Percentiles rank a stretch among this genome's conserved stretches.
phyloP scores from a whole-genome alignment of 2,329 filamentous ascomycete genomes.

The Beauveria australis region DNA sequence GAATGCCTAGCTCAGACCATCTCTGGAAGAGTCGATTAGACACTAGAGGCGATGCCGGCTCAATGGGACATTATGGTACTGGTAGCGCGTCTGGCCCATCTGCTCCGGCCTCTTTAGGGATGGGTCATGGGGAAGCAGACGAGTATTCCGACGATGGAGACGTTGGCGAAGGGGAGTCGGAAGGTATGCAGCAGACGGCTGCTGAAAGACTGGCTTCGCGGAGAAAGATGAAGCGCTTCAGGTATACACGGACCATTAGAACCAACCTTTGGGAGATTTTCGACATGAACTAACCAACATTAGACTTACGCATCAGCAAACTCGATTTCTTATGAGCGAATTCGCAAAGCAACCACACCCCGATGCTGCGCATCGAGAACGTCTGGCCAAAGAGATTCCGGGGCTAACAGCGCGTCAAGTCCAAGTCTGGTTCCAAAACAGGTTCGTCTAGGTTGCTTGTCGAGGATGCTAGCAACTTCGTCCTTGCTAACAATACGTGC shows the following conservation, averaged over 20 bases:
- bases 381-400: slow-evolving; percentile 81
- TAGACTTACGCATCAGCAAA: slow-evolving; percentile 91
- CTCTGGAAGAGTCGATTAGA: slow-evolving; percentile 5
- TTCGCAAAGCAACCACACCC: slow-evolving; percentile 92
- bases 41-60: background rate
- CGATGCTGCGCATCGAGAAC: slow-evolving; percentile 81
- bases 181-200: slow-evolving; percentile 32
- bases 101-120: background rate
- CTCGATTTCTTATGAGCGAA: slow-evolving; percentile 94
- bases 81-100: background rate
- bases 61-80: background rate
- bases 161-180: slow-evolving; percentile 4
- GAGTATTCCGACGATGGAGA: slow-evolving; percentile 10
- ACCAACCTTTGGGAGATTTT: background rate
- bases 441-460: slow-evolving; percentile 45
- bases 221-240: slow-evolving; percentile 71
- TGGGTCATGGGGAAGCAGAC: slow-evolving; percentile 1
- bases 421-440: slow-evolving; percentile 97
- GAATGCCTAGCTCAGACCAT: background rate
- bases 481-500: slow-evolving; percentile 12
- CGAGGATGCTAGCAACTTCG: background rate
- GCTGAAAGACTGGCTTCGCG: slow-evolving; percentile 50
- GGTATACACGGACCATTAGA: slow-evolving; percentile 37
- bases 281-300: background rate
- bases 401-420: slow-evolving; percentile 87